A percentile compares a stretch with the other conserved stretches of the same genome.
Conservation (phyloP, 768 basidiomycete genomes). For the Solioccasus polychromus region DNA sequence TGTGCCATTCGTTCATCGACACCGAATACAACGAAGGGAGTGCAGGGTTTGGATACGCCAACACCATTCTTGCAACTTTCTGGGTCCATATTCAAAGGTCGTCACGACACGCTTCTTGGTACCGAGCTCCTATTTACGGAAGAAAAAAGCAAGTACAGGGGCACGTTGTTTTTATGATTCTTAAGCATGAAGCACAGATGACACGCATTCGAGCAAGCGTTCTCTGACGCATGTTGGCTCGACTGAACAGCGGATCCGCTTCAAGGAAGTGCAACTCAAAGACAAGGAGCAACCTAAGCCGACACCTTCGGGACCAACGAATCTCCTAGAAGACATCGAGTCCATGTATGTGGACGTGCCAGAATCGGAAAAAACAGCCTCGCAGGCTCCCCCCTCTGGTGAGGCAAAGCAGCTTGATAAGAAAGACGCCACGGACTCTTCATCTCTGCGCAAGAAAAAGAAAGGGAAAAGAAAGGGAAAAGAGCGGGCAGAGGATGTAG, state of each 20-base stretch:
- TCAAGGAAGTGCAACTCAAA: constrained; percentile 64
- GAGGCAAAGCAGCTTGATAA: constrained; percentile 2
- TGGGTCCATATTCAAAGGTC: constrained; percentile 70
- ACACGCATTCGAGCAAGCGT: constrained; percentile 46
- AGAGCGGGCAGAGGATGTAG: constrained; percentile 20
- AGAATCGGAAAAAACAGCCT: neutral
- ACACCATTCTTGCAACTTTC: constrained; percentile 76
- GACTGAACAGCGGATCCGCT: constrained; percentile 67
- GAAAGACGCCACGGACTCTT: neutral
- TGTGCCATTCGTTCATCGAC: neutral
- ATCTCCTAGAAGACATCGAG: constrained; percentile 18
- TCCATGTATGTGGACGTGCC: constrained; percentile 19
- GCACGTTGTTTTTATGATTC: neutral
- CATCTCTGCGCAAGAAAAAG: constrained; percentile 13
- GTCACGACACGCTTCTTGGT: constrained; percentile 64
- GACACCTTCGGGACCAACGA: constrained; percentile 4
- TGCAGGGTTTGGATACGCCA: constrained; percentile 72
- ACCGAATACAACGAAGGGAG: neutral
- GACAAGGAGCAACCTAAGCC: constrained; percentile 33
- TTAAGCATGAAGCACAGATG: constrained; percentile 32
- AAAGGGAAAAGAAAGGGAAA: constrained; percentile 24
- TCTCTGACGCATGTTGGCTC: constrained; percentile 55
- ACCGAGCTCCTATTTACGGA: constrained; percentile 77
- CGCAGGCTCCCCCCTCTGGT: neutral
- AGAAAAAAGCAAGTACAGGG: constrained; percentile 46